phyloP scores from a whole-genome alignment of 116 monocot genomes.

The Papilionanthe hybrid region DNA sequence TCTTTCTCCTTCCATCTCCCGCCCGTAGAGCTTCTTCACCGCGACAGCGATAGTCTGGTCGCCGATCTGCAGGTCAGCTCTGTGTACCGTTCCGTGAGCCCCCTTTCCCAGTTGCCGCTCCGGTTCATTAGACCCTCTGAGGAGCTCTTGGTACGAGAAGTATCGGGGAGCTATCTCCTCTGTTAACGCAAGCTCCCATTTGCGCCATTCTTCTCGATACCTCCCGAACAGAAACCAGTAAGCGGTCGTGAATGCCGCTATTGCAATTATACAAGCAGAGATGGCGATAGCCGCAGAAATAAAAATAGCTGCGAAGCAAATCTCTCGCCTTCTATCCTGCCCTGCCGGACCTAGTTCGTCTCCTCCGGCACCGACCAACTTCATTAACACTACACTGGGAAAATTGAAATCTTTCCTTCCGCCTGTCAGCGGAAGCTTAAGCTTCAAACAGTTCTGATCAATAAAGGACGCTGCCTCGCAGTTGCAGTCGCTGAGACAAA shows the following conservation, averaged over 20 bases:
- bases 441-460: background rate
- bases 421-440: background rate
- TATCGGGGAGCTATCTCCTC: slow-evolving; percentile 5
- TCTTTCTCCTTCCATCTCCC: background rate
- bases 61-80: background rate
- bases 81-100: background rate
- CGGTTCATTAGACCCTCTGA: background rate
- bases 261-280: background rate
- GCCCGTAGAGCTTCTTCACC: background rate
- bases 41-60: background rate
- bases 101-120: background rate
- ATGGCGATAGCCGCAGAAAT: no score
- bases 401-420: background rate
- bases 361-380: background rate
- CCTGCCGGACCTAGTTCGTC: background rate
- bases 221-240: background rate
- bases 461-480: background rate
- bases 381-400: background rate
- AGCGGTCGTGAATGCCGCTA: background rate
- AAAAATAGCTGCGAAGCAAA: background rate
- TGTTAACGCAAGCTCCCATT: background rate
- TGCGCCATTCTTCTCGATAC: background rate
- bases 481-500: background rate
- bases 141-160: background rate
- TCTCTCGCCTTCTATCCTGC: background rate